Base-by-base conservation (phyloP, 1,284 basidiomycete genomes). In the Grifola frondosa region DNA sequence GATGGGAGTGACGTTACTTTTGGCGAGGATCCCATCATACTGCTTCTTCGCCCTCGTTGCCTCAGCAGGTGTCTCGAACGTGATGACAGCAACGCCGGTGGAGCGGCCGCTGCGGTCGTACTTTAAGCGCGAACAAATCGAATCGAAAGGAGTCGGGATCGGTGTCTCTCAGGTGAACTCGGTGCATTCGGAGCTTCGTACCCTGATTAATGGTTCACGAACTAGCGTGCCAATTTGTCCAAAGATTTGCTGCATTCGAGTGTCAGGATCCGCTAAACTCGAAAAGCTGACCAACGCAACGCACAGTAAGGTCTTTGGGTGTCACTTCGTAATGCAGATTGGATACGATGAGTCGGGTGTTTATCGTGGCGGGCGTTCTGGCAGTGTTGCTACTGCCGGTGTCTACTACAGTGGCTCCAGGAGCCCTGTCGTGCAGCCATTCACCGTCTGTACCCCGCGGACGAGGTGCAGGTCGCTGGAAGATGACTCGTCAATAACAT, bases 101-200 rank as follows among this genome's bases (percentile, higher is more conserved):
- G 95, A 97, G 61, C 95, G 88, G 55, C 95, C 95, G 58, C 92
- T 95, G 61, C 88, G 85, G 73, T 97, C 95, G 71, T 94, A 98
- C 94, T 97, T 75, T 63, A 66, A 63, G 53, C 29, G 30, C 42
- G 21, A 15, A 13, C 45, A 67, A 68, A 62, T 59, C 54, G 59
- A 68, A 67, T 66, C 66, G 66, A 72, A 72, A 73, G 63, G 63
- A 66, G 67, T 65, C 65, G 64, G 64, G 58, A 65, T 65, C 62
- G 61, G 60, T 58, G 59, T 75, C 60, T 62, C 53, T 75, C 64
- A 77, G 69, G 75, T 67, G 70, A 71, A 76, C 66, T 70, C 70
- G 74, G 75, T 73, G 78, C 73, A 79, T 67, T 69, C 66, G 62
- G 67, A 70, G 59, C 60, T 69, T 80, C 87, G 82, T 89, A 97